These are phyloP conservation scores for Fragaria nilgerrensis DNA, from an alignment of 306 rosid species.

Conservation along the genomic window DNA sequence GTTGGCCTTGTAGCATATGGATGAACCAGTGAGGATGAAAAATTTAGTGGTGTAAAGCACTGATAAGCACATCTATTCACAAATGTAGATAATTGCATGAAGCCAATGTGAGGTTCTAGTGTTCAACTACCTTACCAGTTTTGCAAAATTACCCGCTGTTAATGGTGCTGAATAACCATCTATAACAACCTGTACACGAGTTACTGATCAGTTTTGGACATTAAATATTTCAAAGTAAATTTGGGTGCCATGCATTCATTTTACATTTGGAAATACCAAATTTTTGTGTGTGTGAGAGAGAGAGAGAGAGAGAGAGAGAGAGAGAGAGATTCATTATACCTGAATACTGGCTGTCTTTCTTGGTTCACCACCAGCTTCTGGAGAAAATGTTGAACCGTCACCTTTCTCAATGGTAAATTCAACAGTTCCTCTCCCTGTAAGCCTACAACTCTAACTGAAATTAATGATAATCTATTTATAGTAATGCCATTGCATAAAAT, in stretches of 20 bases:
- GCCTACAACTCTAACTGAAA: slow-evolving; percentile 46
- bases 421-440: slow-evolving; percentile 84
- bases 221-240: not conserved
- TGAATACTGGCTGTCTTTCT: slow-evolving; percentile 71
- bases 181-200: slow-evolving; percentile 60
- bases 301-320: not conserved
- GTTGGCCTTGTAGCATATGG: slow-evolving; percentile 11
- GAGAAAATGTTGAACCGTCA: slow-evolving; percentile 81
- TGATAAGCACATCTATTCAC: slow-evolving; percentile 16
- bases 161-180: slow-evolving; percentile 95
- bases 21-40: not conserved
- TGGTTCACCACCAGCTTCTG: slow-evolving; percentile 70
- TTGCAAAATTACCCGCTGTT: slow-evolving; percentile 85
- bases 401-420: slow-evolving; percentile 79
- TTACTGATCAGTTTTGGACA: slow-evolving; percentile 18
- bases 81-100: slow-evolving; percentile 15
- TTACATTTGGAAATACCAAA: not conserved
- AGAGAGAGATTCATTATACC: slow-evolving; percentile 35
- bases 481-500: not conserved
- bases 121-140: slow-evolving; percentile 96
- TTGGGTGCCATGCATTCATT: slow-evolving; percentile 2
- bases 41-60: not conserved
- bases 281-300: not conserved
- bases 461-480: slow-evolving; percentile 25
- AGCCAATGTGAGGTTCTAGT: slow-evolving; percentile 51